A percentile compares a stretch with the other conserved stretches of the same genome.
These are phyloP conservation scores for Microbotryum lychnidis-dioicae DNA, from an alignment of 1,284 basidiomycete genomes.

Conservation along the genomic window DNA sequence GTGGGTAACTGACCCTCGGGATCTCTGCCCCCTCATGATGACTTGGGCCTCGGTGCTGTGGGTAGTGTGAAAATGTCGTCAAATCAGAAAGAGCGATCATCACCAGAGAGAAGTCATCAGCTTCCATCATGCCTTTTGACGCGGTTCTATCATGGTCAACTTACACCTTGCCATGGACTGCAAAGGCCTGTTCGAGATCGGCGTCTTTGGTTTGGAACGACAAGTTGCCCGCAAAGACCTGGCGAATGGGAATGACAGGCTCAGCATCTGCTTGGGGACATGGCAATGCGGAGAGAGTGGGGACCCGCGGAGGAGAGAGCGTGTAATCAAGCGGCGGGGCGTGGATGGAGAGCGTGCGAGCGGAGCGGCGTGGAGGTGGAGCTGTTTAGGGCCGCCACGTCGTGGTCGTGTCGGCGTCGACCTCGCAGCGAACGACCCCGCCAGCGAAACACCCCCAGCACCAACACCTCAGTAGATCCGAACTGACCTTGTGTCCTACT, in stretches of 20 bases:
- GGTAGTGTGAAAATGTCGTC: too few species aligned
- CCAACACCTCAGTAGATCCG: too few species aligned
- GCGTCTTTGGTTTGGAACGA: constrained; percentile 25
- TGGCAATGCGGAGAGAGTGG: background rate
- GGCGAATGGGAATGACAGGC: background rate
- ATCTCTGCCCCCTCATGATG: constrained; percentile 67
- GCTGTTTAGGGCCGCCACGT: background rate
- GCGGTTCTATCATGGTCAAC: background rate
- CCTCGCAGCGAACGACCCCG: background rate
- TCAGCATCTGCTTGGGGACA: background rate
- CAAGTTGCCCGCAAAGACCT: constrained; percentile 32
- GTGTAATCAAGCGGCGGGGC: background rate
- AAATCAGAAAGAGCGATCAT: background rate
- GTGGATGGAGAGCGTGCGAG: background rate
- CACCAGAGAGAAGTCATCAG: background rate
- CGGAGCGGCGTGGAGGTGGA: background rate
- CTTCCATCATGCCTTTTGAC: too few species aligned
- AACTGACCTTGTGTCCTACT: constrained; percentile 32
- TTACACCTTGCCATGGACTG: constrained; percentile 20
- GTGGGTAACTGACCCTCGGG: constrained; percentile 55
- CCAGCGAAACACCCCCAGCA: background rate
- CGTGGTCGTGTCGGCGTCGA: background rate
- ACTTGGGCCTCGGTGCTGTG: constrained; percentile 63
- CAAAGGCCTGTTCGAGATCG: constrained; percentile 27
- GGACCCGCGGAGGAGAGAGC: background rate